Percentiles rank a stretch among this genome's conserved stretches.
These are phyloP conservation scores for Syncephalastrum racemosum DNA, from an alignment of 371 early-diverging fungal species.

Conservation along the genomic window DNA sequence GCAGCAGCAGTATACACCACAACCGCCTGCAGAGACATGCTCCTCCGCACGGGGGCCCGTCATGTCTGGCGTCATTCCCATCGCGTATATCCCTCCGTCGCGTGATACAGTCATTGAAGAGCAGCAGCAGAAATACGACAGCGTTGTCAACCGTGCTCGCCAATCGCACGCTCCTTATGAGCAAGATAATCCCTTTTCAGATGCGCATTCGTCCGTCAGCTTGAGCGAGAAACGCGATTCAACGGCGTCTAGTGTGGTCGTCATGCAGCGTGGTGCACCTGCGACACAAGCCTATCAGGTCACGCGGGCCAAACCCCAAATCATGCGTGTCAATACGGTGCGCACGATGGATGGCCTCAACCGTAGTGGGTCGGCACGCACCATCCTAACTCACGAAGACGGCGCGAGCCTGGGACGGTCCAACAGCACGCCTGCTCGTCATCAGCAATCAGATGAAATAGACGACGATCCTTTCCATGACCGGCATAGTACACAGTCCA, in stretches of 20 bases:
- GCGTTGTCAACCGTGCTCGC: slow-evolving; percentile 2
- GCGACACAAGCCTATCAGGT: slow-evolving; percentile 42
- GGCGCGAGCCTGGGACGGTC: slow-evolving; percentile 9
- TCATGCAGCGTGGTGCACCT: slow-evolving; percentile 23
- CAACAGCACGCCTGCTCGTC: slow-evolving; percentile 11
- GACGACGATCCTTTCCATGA: slow-evolving; percentile 43
- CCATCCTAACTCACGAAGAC: slow-evolving; percentile 19
- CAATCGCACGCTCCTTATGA: not conserved
- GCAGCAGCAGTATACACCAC: not conserved
- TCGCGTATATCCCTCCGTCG: slow-evolving; percentile 48
- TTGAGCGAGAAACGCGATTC: slow-evolving; percentile 1
- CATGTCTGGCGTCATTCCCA: slow-evolving; percentile 49
- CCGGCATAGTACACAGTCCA: slow-evolving; percentile 20
- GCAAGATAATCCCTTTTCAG: slow-evolving; percentile 13
- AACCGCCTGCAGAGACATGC: not conserved
- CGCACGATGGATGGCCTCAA: slow-evolving; percentile 22
- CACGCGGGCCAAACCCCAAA: slow-evolving; percentile 41
- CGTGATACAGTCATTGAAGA: slow-evolving; percentile 8
- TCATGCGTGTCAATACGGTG: slow-evolving; percentile 49
- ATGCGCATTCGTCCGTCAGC: slow-evolving; percentile 2
- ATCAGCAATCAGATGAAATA: slow-evolving; percentile 1
- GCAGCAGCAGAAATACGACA: slow-evolving; percentile 17
- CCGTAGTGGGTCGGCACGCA: slow-evolving; percentile 35
- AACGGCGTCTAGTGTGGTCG: slow-evolving; percentile 24
- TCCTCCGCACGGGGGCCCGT: slow-evolving; percentile 15